phyloP scores from a whole-genome alignment of 1,139 yeast genomes.

The Lodderomyces parapsilosis region DNA sequence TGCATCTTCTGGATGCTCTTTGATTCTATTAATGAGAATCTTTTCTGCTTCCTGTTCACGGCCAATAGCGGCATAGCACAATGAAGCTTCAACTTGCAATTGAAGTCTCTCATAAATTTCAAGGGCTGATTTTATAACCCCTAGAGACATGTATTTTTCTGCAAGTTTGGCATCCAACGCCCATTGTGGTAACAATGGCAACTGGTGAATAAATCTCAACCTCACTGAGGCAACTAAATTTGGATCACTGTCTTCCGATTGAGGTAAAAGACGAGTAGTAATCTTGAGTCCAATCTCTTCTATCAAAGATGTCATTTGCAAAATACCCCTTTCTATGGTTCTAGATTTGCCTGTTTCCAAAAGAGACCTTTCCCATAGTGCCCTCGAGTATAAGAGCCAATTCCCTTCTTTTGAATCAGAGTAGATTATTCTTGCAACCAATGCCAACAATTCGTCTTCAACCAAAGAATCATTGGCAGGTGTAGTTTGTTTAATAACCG shows the following conservation, averaged over 20 bases:
- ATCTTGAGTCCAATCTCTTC: constrained; percentile 83
- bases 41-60: constrained; percentile 66
- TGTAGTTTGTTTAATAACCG: constrained; percentile 64
- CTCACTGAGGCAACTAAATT: constrained; percentile 47
- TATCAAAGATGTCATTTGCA: constrained; percentile 89
- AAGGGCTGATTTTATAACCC: constrained; percentile 82
- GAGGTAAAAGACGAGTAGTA: constrained; percentile 59
- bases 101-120: constrained; percentile 83
- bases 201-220: constrained; percentile 66
- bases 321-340: constrained; percentile 89
- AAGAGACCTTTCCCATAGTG: constrained; percentile 87
- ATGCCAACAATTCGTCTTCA: constrained; percentile 78
- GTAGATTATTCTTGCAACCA: constrained; percentile 69
- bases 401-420: constrained; percentile 49
- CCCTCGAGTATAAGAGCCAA: constrained; percentile 80
- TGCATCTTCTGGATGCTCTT: constrained; percentile 68
- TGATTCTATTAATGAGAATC: constrained; percentile 55
- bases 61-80: constrained; percentile 87
- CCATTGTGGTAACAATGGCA: constrained; percentile 86
- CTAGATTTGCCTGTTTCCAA: constrained; percentile 78
- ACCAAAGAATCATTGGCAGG: constrained; percentile 71
- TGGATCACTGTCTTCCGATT: constrained; percentile 25
- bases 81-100: constrained; percentile 79
- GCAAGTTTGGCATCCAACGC: constrained; percentile 79
- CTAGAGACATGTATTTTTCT: constrained; percentile 82